phyloP scores from a whole-genome alignment of 306 rosid genomes.

The Quercus mongolica region DNA sequence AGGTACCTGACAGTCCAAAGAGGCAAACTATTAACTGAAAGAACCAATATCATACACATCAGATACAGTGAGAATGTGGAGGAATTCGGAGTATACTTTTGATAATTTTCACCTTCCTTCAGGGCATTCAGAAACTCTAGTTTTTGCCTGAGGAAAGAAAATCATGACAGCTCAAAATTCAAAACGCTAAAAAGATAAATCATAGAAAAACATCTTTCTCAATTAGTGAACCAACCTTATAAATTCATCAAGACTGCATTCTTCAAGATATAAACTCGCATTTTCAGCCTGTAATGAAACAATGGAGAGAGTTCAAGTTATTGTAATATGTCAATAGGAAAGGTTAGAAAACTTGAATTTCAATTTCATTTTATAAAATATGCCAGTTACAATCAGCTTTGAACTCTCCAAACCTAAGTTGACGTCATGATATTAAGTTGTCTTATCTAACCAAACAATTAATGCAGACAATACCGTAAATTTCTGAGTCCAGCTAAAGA shows the following conservation, averaged over 20 bases:
- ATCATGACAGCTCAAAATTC: slow-evolving; percentile 21
- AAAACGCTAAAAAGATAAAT: slow-evolving; percentile 12
- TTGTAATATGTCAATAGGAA: not conserved
- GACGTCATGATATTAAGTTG: not conserved
- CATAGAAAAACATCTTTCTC: slow-evolving; percentile 6
- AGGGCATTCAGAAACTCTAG: slow-evolving; percentile 57
- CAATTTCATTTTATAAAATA: not conserved
- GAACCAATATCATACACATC: not conserved
- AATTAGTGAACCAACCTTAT: slow-evolving; percentile 51
- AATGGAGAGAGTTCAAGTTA: slow-evolving; percentile 7
- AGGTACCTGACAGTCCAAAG: slow-evolving; percentile 49
- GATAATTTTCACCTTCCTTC: slow-evolving; percentile 41
- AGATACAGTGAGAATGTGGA: not conserved
- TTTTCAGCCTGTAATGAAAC: slow-evolving; percentile 68
- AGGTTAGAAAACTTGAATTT: not conserved
- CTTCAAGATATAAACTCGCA: slow-evolving; percentile 51
- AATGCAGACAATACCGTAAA: not conserved
- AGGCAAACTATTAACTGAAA: slow-evolving; percentile 24
- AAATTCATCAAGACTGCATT: slow-evolving; percentile 53
- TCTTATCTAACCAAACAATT: not conserved
- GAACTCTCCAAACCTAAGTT: slow-evolving; percentile 7
- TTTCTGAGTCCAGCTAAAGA: not conserved
- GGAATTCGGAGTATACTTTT: slow-evolving; percentile 42
- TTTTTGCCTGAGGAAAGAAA: slow-evolving; percentile 49
- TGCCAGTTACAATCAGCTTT: not conserved